Evolutionary conservation across 2,329 filamentous ascomycete species (phyloP).

Genomic region (Ophiostoma ulmi): DNA sequence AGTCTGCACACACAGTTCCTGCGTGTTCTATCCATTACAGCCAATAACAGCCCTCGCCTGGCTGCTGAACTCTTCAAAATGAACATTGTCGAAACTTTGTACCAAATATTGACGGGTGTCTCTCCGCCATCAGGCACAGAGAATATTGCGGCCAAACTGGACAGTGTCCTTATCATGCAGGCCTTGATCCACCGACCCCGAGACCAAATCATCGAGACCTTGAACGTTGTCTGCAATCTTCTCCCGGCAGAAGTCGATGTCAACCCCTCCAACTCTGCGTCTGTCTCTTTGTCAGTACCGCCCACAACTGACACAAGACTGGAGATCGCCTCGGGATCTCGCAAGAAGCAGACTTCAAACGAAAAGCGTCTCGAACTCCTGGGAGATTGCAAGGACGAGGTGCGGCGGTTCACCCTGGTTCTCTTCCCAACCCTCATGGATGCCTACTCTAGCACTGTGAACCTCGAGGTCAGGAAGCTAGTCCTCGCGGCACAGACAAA

Average conservation of each 20-base stretch:
- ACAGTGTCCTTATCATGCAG: slow-evolving; percentile 98
- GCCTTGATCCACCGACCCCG: slow-evolving; percentile 90
- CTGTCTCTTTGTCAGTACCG: background rate
- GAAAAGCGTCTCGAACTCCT: slow-evolving; percentile 80
- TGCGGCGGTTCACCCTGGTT: slow-evolving; percentile 88
- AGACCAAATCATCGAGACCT: slow-evolving; percentile 93
- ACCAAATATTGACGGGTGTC: slow-evolving; percentile 93
- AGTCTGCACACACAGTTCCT: slow-evolving; percentile 96
- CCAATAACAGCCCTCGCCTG: slow-evolving; percentile 77
- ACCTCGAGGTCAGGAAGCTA: slow-evolving; percentile 88
- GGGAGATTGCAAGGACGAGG: slow-evolving; percentile 74
- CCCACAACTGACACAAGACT: background rate
- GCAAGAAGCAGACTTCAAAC: slow-evolving; percentile 39
- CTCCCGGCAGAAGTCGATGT: slow-evolving; percentile 39
- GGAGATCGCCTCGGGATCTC: background rate
- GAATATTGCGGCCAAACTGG: slow-evolving; percentile 77
- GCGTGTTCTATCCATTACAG: slow-evolving; percentile 82
- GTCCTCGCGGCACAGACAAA: slow-evolving; percentile 94
- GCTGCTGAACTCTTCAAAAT: slow-evolving; percentile 91
- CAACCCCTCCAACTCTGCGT: background rate
- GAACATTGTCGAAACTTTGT: slow-evolving; percentile 94
- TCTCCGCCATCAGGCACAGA: slow-evolving; percentile 78
- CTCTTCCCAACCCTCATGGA: slow-evolving; percentile 92
- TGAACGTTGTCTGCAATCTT: slow-evolving; percentile 95
- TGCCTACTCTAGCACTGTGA: slow-evolving; percentile 96